Base-by-base conservation (phyloP, 139 green algal genomes). In the Pseudopediastrum boryanum region DNA sequence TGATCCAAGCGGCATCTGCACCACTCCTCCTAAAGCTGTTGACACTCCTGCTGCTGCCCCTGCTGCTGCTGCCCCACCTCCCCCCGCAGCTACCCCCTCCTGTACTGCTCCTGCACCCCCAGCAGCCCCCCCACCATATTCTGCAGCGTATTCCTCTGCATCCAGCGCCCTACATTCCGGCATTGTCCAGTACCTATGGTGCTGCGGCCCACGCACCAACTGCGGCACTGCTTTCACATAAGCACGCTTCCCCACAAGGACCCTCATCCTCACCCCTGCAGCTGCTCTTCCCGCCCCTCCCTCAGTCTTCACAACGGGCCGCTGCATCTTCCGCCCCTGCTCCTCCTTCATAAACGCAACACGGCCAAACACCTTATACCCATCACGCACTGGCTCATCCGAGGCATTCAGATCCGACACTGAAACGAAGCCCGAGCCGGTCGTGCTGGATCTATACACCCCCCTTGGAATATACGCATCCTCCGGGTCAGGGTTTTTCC, bases 221-320 rank as follows among this genome's bases (percentile, higher is more conserved):
- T 95, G 89, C 8, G 90, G 83, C 36, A 87, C 46, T 2, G 91
- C 90, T 10, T 70, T 70, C 63, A 97, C 64, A 64, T 86, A 97
- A 1, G 94, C 92, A 13, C 86, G 87, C 81, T 97, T 97, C 71
- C 93, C 93, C 25, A 74, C 68, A 59, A 88, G 85, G 35, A 82
- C 23, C 70, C 81, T 77, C 79, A 44, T 65, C 69, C 41, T 35
- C 43, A 21, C 62, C n/a, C 66, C 72, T 27, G 67, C 74, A 84
- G n/a, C n/a, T n/a, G n/a, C n/a, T n/a, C n/a, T n/a, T n/a, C n/a
- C n/a, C n/a, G n/a, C n/a, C n/a, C n/a, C n/a, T n/a, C n/a, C n/a
- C n/a, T n/a, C n/a, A n/a, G n/a, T n/a, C n/a, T n/a, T n/a, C n/a
- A n/a, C n/a, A n/a, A n/a, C n/a, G n/a, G n/a, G n/a, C n/a, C n/a